A percentile compares a stretch with the other conserved stretches of the same genome.
These are phyloP conservation scores for Echites panduratus DNA, from an alignment of 257 asterid species.

Conservation along the genomic window DNA sequence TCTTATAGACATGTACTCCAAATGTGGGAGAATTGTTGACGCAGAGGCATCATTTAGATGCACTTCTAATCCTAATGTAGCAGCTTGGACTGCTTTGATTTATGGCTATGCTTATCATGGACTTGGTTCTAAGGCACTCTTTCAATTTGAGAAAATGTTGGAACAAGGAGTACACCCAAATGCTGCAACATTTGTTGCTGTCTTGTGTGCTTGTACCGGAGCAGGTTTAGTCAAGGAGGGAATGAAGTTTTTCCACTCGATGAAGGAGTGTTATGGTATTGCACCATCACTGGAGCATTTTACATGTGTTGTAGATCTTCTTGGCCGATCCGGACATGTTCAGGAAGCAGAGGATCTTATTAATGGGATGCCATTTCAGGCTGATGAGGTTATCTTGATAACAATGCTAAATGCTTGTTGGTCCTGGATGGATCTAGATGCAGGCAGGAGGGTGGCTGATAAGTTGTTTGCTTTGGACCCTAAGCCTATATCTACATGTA, in stretches of 20 bases:
- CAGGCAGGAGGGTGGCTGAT: conserved; percentile 46
- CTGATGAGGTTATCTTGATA: conserved; percentile 46
- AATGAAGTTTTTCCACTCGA: conserved; percentile 38
- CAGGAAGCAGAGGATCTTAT: conserved; percentile 64
- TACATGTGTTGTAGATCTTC: conserved; percentile 70
- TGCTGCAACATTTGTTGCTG: conserved; percentile 65
- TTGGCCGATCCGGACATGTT: conserved; percentile 64
- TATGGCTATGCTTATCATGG: conserved; percentile 60
- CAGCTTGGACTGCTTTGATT: conserved; percentile 76
- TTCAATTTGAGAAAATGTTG: conserved; percentile 49
- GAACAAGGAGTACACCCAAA: conserved; percentile 49
- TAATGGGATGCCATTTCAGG: conserved; percentile 41
- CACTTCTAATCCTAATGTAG: conserved; percentile 55
- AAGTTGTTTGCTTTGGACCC: conserved; percentile 40
- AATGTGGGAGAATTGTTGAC: conserved; percentile 67
- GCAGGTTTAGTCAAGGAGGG: conserved; percentile 52
- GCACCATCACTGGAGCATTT: conserved; percentile 64
- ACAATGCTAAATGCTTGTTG: conserved; percentile 64
- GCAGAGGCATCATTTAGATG: conserved; percentile 47
- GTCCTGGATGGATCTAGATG: conserved; percentile 54
- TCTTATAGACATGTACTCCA: conserved; percentile 77
- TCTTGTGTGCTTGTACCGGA: conserved; percentile 60
- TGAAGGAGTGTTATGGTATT: conserved; percentile 42
- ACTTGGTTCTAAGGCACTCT: conserved; percentile 43
- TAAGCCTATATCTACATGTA: conserved; percentile 31